Base-by-base conservation (phyloP, 2,329 filamentous ascomycete species). In the Aspergillus niger region DNA sequence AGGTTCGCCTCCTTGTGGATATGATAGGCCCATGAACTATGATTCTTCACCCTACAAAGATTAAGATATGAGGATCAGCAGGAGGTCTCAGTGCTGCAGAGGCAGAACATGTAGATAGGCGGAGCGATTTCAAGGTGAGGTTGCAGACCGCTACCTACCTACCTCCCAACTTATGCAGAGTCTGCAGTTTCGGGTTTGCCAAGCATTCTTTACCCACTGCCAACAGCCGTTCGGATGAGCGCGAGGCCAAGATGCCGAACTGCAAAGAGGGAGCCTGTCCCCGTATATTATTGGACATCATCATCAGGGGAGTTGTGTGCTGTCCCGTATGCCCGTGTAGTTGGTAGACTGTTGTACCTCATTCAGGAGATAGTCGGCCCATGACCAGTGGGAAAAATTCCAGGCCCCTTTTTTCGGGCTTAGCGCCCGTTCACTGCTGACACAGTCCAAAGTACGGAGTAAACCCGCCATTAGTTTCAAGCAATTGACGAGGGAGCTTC, bases 31-130 rank as follows among this genome's bases (percentile, higher is more conserved):
- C 15, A 28, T 28, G 32, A 36, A 36, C 32, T 10, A 36, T 36
- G 5, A 36, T 13, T 36, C 32, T 36, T 36, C 32, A 28, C 47
- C 15, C 11, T 32, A 10, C 24, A 50, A 24, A 17, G 15, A 49
- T 17, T n/a, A 26, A 30, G n/a, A 49, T 30, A 50, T 50, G 47
- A 50, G 17, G 47, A 50, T 50, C 47, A 50, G 26, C 47, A 50
- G 20, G 20, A 13, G 20, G 7, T 36, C 32, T 36, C 32, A 13
- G 32, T 36, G 32, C 15, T 50, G 47, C 24, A 50, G 15, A 30
- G 32, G 32, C 32, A 36, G 24, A 32, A 17, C 3, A 17, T 30
- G 26, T 15, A 30, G 15, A 32, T 30, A 11, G 6, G 28, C 8
- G 17, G 47, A 50, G 10, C 3, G 8, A 5, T 13, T 49, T 26